Conservation (phyloP, 192 early-diverging fungal species). For the Powellomyces hirtus region DNA sequence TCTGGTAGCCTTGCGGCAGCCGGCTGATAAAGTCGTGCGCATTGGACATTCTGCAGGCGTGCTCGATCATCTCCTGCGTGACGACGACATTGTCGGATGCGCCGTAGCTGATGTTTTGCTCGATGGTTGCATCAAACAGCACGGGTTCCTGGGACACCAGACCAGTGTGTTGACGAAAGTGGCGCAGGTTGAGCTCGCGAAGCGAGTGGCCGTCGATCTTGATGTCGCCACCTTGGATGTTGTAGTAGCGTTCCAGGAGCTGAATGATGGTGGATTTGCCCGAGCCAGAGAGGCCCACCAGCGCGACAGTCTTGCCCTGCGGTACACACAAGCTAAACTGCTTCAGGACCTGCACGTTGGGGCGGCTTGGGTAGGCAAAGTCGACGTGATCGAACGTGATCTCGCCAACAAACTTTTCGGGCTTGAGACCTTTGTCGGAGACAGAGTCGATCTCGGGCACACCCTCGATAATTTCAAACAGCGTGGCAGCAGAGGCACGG, state of each 20-base stretch:
- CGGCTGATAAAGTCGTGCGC: constrained; percentile 79
- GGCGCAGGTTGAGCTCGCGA: constrained; percentile 61
- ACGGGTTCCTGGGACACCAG: constrained; percentile 90
- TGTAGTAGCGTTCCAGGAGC: constrained; percentile 86
- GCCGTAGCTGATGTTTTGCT: constrained; percentile 71
- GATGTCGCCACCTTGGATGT: constrained; percentile 70
- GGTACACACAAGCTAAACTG: neutral
- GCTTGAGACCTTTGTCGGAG: constrained; percentile 52
- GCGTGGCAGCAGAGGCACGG: constrained; percentile 22
- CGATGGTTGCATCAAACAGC: constrained; percentile 81
- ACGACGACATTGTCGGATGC: neutral
- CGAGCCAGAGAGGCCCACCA: constrained; percentile 83
- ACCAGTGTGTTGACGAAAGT: constrained; percentile 62
- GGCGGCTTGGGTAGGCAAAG: constrained; percentile 59
- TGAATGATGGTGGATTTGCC: constrained; percentile 80
- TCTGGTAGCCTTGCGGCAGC: constrained; percentile 46
- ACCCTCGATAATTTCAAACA: constrained; percentile 35
- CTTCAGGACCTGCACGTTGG: constrained; percentile 45
- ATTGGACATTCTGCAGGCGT: constrained; percentile 55
- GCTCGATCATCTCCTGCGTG: constrained; percentile 3
- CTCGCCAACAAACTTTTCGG: constrained; percentile 38
- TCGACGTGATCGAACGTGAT: constrained; percentile 30
- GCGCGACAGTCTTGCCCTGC: constrained; percentile 78
- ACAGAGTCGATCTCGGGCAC: constrained; percentile 56
- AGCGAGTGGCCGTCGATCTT: constrained; percentile 76